These are phyloP conservation scores for Paraphoma chrysanthemicola DNA, from an alignment of 2,329 filamentous ascomycete genomes.

Conservation along the genomic window DNA sequence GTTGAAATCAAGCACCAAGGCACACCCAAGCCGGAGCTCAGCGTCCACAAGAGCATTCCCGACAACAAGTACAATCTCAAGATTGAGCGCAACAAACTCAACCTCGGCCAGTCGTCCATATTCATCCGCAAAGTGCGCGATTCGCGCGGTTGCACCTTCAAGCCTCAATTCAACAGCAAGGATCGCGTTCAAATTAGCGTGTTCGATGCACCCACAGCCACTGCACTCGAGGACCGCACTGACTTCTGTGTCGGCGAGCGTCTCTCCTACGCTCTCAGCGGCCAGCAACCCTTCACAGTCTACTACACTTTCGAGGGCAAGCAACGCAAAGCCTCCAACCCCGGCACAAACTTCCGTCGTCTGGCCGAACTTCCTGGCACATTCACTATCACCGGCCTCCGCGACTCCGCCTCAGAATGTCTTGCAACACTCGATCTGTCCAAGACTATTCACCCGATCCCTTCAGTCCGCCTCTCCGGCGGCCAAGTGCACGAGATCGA, in stretches of 20 bases:
- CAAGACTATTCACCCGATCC: slow-evolving; percentile 89
- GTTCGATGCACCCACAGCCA: slow-evolving; percentile 90
- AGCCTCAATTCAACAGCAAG: slow-evolving; percentile 56
- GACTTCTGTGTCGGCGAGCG: slow-evolving; percentile 97
- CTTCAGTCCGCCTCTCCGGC: slow-evolving; percentile 87
- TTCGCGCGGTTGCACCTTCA: slow-evolving; percentile 82
- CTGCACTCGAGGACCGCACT: slow-evolving; percentile 79
- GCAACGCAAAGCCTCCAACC: slow-evolving; percentile 78
- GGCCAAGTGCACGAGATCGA: slow-evolving; percentile 83
- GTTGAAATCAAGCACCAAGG: slow-evolving; percentile 93
- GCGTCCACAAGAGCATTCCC: slow-evolving; percentile 80
- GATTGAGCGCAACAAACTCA: slow-evolving; percentile 83
- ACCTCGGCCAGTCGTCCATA: slow-evolving; percentile 87
- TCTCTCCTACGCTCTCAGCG: slow-evolving; percentile 88
- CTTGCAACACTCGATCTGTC: slow-evolving; percentile 78
- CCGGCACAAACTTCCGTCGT: slow-evolving; percentile 85
- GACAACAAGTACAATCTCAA: slow-evolving; percentile 77
- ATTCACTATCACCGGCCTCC: slow-evolving; percentile 85
- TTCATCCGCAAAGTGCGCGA: slow-evolving; percentile 91
- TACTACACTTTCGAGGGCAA: slow-evolving; percentile 87
- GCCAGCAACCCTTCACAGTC: slow-evolving; percentile 90
- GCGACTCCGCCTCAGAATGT: slow-evolving; percentile 88
- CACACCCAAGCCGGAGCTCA: slow-evolving; percentile 77
- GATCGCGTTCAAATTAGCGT: slow-evolving; percentile 84
- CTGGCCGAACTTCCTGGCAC: slow-evolving; percentile 90